phyloP scores from a whole-genome alignment of 495 filamentous ascomycete genomes.

The Aspergillus affinis region DNA sequence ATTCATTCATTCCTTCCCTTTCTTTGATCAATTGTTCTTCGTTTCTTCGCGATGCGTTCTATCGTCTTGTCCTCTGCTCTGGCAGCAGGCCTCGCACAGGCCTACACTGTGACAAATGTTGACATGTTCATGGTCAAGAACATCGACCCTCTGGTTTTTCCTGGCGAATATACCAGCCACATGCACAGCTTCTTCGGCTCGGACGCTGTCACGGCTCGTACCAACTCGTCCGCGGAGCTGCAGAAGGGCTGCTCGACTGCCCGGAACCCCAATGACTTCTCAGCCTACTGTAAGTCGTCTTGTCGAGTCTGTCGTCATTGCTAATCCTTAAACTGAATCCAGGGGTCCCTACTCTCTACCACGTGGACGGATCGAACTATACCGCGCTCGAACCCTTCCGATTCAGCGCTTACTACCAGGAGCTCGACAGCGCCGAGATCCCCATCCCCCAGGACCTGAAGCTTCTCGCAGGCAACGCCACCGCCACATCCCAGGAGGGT shows the following conservation, averaged over 20 bases:
- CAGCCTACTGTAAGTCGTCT: conserved; percentile 13
- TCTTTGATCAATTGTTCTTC: too few relatives aligned
- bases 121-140: conserved; percentile 25
- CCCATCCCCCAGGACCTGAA: conserved; percentile 21
- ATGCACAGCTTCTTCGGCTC: conserved; percentile 28
- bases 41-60: conserved; percentile 12
- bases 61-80: conserved; percentile 11
- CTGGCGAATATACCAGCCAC: conserved; percentile 22
- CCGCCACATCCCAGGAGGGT: conserved; percentile 15
- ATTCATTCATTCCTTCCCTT: neutral
- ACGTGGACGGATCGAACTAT: conserved; percentile 14
- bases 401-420: conserved; percentile 25
- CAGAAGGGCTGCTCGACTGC: conserved; percentile 20
- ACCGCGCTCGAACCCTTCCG: conserved; percentile 18
- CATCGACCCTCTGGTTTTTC: conserved; percentile 21
- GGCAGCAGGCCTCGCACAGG: conserved; percentile 15
- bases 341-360: conserved; percentile 26
- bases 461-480: conserved; percentile 20
- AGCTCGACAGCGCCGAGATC: conserved; percentile 13
- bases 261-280: conserved; percentile 25
- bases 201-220: conserved; percentile 20
- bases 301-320: neutral
- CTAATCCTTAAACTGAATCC: neutral
- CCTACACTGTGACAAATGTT: conserved; percentile 19
- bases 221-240: conserved; percentile 19